Evolutionary conservation across 805 yeast species (phyloP).

Genomic region (Barnettozyma siamensis): DNA sequence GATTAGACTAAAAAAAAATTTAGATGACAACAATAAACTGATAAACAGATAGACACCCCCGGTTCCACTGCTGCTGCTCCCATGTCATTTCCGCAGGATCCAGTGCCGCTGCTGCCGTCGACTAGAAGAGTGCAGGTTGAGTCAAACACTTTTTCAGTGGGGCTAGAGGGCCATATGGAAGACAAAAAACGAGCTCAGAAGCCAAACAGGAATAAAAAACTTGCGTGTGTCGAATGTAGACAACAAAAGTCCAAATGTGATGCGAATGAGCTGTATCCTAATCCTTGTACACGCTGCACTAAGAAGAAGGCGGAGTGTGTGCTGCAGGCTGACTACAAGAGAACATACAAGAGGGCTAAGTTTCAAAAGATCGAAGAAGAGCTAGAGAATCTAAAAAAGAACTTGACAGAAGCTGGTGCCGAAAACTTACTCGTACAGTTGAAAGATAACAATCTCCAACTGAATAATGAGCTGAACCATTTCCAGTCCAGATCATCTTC

Average conservation of each 20-base stretch:
- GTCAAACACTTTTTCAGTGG: background rate
- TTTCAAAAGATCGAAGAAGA: slow-evolving; percentile 80
- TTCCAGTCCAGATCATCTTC: slow-evolving; percentile 1
- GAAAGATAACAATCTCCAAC: slow-evolving; percentile 16
- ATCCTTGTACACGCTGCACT: slow-evolving; percentile 76
- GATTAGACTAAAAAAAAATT: no score
- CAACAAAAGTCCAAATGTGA: slow-evolving; percentile 94
- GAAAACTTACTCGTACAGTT: slow-evolving; percentile 19
- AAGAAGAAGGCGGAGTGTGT: slow-evolving; percentile 68
- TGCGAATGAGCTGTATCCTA: slow-evolving; percentile 69
- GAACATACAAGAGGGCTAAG: slow-evolving; percentile 84
- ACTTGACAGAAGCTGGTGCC: slow-evolving; percentile 32
- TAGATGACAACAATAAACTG: no score
- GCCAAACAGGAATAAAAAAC: slow-evolving; percentile 35
- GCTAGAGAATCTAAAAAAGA: slow-evolving; percentile 59
- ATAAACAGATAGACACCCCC: no score
- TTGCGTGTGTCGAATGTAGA: slow-evolving; percentile 94
- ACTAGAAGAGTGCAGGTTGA: background rate
- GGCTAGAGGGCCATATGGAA: background rate
- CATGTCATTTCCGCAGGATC: no score
- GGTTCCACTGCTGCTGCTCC: no score
- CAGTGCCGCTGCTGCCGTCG: no score
- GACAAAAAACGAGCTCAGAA: slow-evolving; percentile 1
- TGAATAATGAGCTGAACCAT: slow-evolving; percentile 3
- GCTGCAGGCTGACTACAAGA: slow-evolving; percentile 72